These are phyloP conservation scores for Coprinopsis sp. DNA, from an alignment of 768 basidiomycete species.

Conservation along the genomic window DNA sequence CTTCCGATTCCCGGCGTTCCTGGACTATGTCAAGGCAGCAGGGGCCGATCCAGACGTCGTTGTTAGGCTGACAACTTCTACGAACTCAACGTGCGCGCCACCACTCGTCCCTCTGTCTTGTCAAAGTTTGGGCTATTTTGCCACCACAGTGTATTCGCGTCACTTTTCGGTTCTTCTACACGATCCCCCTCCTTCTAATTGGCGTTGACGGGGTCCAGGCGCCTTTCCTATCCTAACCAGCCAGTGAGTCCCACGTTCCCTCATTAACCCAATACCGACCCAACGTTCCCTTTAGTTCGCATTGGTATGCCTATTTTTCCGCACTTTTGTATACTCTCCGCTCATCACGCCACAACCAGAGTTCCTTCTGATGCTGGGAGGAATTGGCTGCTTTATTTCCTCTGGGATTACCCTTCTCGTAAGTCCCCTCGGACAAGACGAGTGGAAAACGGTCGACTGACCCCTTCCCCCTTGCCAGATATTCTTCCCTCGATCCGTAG, in stretches of 20 bases:
- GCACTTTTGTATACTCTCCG: constrained; percentile 16
- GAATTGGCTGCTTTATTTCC: constrained; percentile 72
- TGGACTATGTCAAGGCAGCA: constrained; percentile 63
- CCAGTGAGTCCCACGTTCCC: constrained; percentile 41
- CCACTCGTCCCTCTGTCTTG: not conserved
- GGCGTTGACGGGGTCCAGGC: constrained; percentile 59
- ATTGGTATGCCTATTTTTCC: constrained; percentile 24
- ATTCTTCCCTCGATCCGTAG: constrained; percentile 75
- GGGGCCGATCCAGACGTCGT: constrained; percentile 75
- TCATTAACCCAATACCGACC: not conserved
- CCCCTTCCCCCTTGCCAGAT: constrained; percentile 36
- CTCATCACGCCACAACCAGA: constrained; percentile 38
- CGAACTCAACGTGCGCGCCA: constrained; percentile 63
- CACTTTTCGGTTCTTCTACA: constrained; percentile 71
- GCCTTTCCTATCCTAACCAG: constrained; percentile 43
- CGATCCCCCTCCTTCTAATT: constrained; percentile 61
- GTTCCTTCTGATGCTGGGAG: constrained; percentile 65
- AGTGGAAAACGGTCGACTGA: not conserved
- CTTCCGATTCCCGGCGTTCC: constrained; percentile 63
- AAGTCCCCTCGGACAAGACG: constrained; percentile 20
- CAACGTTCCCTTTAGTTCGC: constrained; percentile 38
- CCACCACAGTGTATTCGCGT: constrained; percentile 57
- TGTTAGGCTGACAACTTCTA: constrained; percentile 66
- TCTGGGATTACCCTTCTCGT: constrained; percentile 79
- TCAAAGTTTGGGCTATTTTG: constrained; percentile 7